phyloP scores from a whole-genome alignment of 2,329 filamentous ascomycete genomes.

The Stachybotrys echinatus region DNA sequence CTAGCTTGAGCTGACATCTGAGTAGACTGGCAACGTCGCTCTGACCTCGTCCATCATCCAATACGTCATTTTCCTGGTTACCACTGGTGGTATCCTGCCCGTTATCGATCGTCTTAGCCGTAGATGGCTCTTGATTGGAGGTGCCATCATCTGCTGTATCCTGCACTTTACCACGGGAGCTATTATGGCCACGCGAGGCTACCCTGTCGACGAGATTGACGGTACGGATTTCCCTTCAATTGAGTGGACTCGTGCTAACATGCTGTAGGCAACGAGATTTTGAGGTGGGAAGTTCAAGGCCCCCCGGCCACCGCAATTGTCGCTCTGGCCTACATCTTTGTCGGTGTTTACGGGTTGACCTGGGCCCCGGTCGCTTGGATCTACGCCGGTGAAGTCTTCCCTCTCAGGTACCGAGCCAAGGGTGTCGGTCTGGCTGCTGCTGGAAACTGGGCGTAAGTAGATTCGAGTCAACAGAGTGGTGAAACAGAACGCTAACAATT shows the following conservation, averaged over 20 bases:
- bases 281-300: conserved; percentile 40
- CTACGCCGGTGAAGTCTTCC: conserved; percentile 55
- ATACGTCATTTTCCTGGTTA: conserved; percentile 50
- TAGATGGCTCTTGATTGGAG: conserved; percentile 38
- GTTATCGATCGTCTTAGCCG: conserved; percentile 45
- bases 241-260: conserved; percentile 1
- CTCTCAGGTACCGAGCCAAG: conserved; percentile 44
- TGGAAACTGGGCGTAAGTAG: conserved; percentile 29
- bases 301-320: conserved; percentile 43
- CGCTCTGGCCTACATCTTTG: conserved; percentile 42
- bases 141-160: conserved; percentile 37
- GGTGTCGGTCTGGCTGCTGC: conserved; percentile 48
- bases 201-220: conserved; percentile 35
- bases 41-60: conserved; percentile 48
- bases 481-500: not conserved
- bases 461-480: conserved; percentile 6
- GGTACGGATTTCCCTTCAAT: conserved; percentile 8
- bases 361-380: conserved; percentile 47
- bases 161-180: conserved; percentile 43
- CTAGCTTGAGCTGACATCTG: not conserved
- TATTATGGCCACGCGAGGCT: conserved; percentile 43
- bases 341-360: conserved; percentile 29
- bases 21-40: conserved; percentile 21
- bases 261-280: conserved; percentile 34
- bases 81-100: conserved; percentile 42